phyloP scores from a whole-genome alignment of 1,139 yeast genomes.

The Komagataea norvegica region DNA sequence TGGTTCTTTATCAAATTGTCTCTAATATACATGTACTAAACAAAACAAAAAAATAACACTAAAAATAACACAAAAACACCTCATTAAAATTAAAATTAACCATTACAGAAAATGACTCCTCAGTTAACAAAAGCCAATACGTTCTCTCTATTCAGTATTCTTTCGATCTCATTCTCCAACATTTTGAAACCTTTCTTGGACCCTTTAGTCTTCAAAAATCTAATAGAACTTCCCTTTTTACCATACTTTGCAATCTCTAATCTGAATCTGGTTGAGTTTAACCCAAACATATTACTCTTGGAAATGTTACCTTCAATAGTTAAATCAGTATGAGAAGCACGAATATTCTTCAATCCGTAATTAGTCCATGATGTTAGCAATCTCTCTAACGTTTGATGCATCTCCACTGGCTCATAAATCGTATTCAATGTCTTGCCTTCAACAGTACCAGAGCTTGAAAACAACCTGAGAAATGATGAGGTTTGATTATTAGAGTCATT shows the following conservation, averaged over 20 bases:
- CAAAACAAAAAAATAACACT: background rate
- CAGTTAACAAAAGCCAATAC: conserved; percentile 26
- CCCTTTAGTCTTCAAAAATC: conserved; percentile 58
- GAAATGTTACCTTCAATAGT: conserved; percentile 57
- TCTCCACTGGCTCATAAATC: conserved; percentile 37
- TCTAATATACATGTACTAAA: background rate
- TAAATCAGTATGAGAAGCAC: conserved; percentile 40
- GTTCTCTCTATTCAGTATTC: conserved; percentile 40
- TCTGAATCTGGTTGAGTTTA: conserved; percentile 62
- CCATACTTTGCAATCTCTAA: conserved; percentile 41
- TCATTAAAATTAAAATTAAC: background rate
- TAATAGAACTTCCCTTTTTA: conserved; percentile 43
- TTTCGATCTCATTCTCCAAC: conserved; percentile 46
- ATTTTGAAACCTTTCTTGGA: conserved; percentile 60
- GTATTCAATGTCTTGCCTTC: conserved; percentile 26
- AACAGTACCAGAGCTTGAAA: conserved; percentile 8
- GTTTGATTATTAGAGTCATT: conserved; percentile 33
- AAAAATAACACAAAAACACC: conserved; percentile 2
- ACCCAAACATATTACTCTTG: conserved; percentile 54
- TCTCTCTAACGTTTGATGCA: conserved; percentile 60
- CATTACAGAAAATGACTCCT: background rate
- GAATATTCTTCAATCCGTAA: conserved; percentile 60
- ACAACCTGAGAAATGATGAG: conserved; percentile 18
- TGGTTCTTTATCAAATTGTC: too few species aligned
- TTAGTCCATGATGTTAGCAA: conserved; percentile 64